phyloP scores from a whole-genome alignment of 2,329 filamentous ascomycete species.

The Aspergillus tamarii region DNA sequence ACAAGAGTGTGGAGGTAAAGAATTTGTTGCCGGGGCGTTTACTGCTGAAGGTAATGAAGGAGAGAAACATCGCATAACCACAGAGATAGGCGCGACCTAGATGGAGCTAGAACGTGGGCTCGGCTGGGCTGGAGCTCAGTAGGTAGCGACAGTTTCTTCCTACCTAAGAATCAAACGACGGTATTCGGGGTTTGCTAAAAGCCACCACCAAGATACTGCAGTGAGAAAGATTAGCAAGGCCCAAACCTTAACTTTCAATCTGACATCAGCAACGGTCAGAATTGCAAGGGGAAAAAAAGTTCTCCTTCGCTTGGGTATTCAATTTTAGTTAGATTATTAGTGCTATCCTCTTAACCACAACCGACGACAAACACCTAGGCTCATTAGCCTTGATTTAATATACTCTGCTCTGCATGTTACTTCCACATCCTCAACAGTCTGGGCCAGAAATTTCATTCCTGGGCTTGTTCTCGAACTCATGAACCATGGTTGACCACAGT shows the following conservation, averaged over 20 bases:
- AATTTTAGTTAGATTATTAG: not conserved
- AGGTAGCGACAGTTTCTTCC: not conserved
- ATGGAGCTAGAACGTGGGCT: not conserved
- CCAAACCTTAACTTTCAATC: not conserved
- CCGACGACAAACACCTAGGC: not conserved
- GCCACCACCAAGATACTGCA: not conserved
- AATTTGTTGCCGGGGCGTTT: conserved; percentile 21
- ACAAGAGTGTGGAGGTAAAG: conserved; percentile 21
- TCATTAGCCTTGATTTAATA: not conserved
- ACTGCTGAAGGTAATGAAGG: conserved; percentile 17
- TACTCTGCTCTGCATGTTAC: no score
- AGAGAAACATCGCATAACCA: not conserved
- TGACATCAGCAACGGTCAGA: not conserved
- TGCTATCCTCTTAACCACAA: not conserved
- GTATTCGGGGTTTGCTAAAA: not conserved
- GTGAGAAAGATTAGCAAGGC: not conserved
- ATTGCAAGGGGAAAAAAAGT: not conserved
- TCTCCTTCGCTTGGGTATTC: not conserved
- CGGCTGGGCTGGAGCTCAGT: not conserved
- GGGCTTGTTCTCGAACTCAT: not conserved
- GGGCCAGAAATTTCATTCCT: not conserved
- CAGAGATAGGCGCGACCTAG: not conserved
- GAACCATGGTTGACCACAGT: not conserved
- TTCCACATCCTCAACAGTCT: not conserved
- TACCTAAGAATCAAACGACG: no score